Evolutionary conservation across 768 basidiomycete species (phyloP).

Genomic region (Suillus alpinus): DNA sequence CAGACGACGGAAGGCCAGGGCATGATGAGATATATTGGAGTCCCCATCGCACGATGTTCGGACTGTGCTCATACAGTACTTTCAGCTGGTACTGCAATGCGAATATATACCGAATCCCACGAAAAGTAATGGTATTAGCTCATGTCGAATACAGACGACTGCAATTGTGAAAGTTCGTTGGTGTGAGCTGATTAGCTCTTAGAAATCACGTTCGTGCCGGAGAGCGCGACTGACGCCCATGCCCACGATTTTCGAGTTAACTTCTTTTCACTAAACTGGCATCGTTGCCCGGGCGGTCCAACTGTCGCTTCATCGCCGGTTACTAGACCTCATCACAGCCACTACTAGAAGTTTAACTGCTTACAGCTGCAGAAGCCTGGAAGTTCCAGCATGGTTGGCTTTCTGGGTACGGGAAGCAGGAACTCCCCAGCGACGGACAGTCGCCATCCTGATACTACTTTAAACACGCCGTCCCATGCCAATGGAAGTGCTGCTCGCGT

Average conservation of each 20-base stretch:
- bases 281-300: neutral
- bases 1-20: slow-evolving; percentile 41
- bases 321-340: slow-evolving; percentile 2
- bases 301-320: neutral
- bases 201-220: neutral
- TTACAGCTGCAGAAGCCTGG: neutral
- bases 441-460: slow-evolving; percentile 22
- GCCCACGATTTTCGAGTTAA: neutral
- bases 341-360: neutral
- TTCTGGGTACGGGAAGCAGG: slow-evolving; percentile 36
- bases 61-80: too few relatives aligned
- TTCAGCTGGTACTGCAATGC: neutral
- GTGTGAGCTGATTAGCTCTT: neutral
- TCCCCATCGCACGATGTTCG: neutral
- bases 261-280: slow-evolving; percentile 3
- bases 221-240: neutral
- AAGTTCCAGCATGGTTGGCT: slow-evolving; percentile 33
- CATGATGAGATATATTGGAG: slow-evolving; percentile 3
- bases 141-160: neutral
- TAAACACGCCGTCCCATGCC: slow-evolving; percentile 34
- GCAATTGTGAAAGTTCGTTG: neutral
- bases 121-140: neutral
- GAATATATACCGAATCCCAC: neutral
- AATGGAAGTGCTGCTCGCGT: slow-evolving; percentile 32
- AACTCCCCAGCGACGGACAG: slow-evolving; percentile 27